These are phyloP conservation scores for Lophiotrema nucula DNA, from an alignment of 495 filamentous ascomycete species.

Conservation along the genomic window DNA sequence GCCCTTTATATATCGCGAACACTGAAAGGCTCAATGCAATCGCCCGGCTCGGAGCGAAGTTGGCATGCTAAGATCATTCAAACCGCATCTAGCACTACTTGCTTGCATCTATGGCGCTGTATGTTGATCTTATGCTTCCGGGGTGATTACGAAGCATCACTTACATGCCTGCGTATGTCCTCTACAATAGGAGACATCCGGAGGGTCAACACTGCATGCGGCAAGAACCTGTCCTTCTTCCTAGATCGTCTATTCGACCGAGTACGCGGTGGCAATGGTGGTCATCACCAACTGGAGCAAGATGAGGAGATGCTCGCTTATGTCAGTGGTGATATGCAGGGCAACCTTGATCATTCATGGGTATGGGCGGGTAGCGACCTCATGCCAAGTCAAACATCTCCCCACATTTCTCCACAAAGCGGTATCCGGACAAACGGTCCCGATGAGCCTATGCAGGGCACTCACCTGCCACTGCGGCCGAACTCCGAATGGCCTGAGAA, in stretches of 20 bases:
- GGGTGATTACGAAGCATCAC: slow-evolving; percentile 67
- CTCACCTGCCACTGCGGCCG: slow-evolving; percentile 31
- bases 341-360: slow-evolving; percentile 75
- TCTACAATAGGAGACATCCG: slow-evolving; percentile 66
- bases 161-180: slow-evolving; percentile 69
- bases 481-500: slow-evolving; percentile 45
- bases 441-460: slow-evolving; percentile 19
- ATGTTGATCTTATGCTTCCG: slow-evolving; percentile 75
- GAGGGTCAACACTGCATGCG: slow-evolving; percentile 73
- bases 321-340: slow-evolving; percentile 86
- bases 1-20: slow-evolving; percentile 66
- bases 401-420: slow-evolving; percentile 27
- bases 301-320: slow-evolving; percentile 93
- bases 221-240: slow-evolving; percentile 83
- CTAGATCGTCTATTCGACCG: slow-evolving; percentile 61
- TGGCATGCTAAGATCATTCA: slow-evolving; percentile 54
- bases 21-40: slow-evolving; percentile 13
- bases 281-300: slow-evolving; percentile 53
- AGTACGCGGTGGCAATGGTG: slow-evolving; percentile 51
- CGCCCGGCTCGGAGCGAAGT: slow-evolving; percentile 2
- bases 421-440: slow-evolving; percentile 5
- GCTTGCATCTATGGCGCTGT: slow-evolving; percentile 89
- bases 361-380: slow-evolving; percentile 73
- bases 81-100: slow-evolving; percentile 64
- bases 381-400: slow-evolving; percentile 5